Percentiles rank a stretch among this genome's conserved stretches.
phyloP scores from a whole-genome alignment of 805 yeast genomes.

The Saturnispora bothae region DNA sequence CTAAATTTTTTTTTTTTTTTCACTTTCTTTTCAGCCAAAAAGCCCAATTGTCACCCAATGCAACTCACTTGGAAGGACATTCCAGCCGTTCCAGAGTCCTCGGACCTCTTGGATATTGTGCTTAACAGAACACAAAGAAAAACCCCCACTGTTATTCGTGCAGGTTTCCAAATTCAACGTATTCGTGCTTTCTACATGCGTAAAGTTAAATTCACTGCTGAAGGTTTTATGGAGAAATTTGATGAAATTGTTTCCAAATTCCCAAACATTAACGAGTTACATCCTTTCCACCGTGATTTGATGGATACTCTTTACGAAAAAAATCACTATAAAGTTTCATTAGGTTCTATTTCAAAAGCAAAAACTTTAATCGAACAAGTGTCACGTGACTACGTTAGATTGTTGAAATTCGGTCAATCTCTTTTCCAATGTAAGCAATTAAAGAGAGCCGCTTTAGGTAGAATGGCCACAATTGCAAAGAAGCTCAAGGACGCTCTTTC shows the following conservation, averaged over 20 bases:
- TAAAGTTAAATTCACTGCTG: conserved; percentile 92
- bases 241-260: conserved; percentile 77
- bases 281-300: conserved; percentile 96
- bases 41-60: conserved; percentile 36
- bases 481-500: conserved; percentile 88
- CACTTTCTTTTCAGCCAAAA: not conserved
- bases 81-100: conserved; percentile 86
- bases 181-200: conserved; percentile 97
- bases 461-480: conserved; percentile 98
- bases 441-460: conserved; percentile 96
- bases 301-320: conserved; percentile 97
- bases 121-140: conserved; percentile 96
- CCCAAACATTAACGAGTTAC: conserved; percentile 95
- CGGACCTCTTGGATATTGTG: conserved; percentile 91
- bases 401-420: conserved; percentile 94
- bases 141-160: conserved; percentile 97
- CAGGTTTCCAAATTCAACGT: conserved; percentile 93
- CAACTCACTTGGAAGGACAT: conserved; percentile 98
- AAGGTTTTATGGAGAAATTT: conserved; percentile 90
- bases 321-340: conserved; percentile 93
- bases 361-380: conserved; percentile 93
- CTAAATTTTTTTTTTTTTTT: not conserved
- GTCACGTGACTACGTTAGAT: conserved; percentile 86
- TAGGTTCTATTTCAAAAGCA: conserved; percentile 91
- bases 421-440: conserved; percentile 97